Conservation (phyloP, 1,284 basidiomycete species). For the Amanita bisporigera region DNA sequence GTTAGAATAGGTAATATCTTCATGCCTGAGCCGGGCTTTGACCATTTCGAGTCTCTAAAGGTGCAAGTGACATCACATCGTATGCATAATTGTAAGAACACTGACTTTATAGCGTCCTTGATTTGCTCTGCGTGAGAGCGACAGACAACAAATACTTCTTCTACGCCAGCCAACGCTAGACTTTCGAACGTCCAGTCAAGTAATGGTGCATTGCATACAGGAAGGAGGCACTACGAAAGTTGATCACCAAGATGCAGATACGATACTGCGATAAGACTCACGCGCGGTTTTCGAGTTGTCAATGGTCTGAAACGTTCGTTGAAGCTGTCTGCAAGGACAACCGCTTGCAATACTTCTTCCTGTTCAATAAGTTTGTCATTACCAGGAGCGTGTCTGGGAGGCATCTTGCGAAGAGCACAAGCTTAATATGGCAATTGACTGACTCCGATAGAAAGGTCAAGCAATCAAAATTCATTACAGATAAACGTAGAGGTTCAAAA, state of each 20-base stretch:
- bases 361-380: conserved; percentile 73
- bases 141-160: conserved; percentile 95
- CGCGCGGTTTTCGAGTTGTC: conserved; percentile 82
- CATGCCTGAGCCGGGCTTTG: conserved; percentile 73
- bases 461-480: conserved; percentile 52
- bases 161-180: conserved; percentile 89
- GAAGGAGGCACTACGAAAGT: conserved; percentile 78
- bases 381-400: conserved; percentile 60
- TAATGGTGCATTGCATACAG: conserved; percentile 92
- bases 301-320: conserved; percentile 92
- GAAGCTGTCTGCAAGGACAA: conserved; percentile 95
- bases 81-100: conserved; percentile 21
- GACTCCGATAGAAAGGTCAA: neutral
- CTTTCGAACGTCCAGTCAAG: conserved; percentile 98
- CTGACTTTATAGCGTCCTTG: conserved; percentile 80
- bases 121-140: conserved; percentile 87
- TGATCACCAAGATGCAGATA: conserved; percentile 24
- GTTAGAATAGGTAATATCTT: conserved; percentile 90
- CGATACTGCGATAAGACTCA: conserved; percentile 45
- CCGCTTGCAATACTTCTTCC: conserved; percentile 87
- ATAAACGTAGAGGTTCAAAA: conserved; percentile 62
- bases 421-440: conserved; percentile 12
- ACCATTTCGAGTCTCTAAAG: conserved; percentile 79
- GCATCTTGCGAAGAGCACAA: conserved; percentile 49
- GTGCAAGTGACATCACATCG: conserved; percentile 14